Evolutionary conservation across 441 rosid species (phyloP).

Genomic region (Erodium chrysanthum): DNA sequence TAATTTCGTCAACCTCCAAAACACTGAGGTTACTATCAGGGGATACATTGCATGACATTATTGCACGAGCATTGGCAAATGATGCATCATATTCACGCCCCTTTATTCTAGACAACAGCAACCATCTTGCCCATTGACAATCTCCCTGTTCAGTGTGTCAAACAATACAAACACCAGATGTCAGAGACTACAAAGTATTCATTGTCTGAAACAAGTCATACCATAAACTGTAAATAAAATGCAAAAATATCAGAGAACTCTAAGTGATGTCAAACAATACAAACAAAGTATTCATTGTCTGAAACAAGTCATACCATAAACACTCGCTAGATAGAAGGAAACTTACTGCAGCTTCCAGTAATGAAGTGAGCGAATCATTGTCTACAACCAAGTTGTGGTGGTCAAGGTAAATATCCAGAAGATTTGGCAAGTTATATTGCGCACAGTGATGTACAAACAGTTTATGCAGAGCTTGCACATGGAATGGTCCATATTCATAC

Average conservation of each 20-base stretch:
- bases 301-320: not conserved
- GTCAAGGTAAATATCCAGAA: constrained; percentile 87
- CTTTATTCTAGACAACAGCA: constrained; percentile 74
- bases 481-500: constrained; percentile 31
- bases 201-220: too few species aligned
- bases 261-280: not conserved
- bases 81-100: constrained; percentile 95
- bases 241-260: constrained; percentile 12
- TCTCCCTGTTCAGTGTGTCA: constrained; percentile 56
- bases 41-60: constrained; percentile 42
- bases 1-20: constrained; percentile 53
- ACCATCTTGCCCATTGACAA: constrained; percentile 97
- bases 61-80: constrained; percentile 78
- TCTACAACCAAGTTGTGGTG: constrained; percentile 60
- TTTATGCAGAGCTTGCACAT: constrained; percentile 57
- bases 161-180: constrained; percentile 14
- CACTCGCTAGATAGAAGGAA: constrained; percentile 24
- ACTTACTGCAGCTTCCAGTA: constrained; percentile 89
- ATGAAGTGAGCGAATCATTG: constrained; percentile 42
- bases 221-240: constrained; percentile 7
- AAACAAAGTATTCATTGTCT: too few species aligned
- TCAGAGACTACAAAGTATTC: constrained; percentile 11
- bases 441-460: constrained; percentile 56
- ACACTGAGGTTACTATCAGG: constrained; percentile 45
- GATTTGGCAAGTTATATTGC: constrained; percentile 69